phyloP scores from a whole-genome alignment of 176 grass and related monocot species.

The Lolium perenne region DNA sequence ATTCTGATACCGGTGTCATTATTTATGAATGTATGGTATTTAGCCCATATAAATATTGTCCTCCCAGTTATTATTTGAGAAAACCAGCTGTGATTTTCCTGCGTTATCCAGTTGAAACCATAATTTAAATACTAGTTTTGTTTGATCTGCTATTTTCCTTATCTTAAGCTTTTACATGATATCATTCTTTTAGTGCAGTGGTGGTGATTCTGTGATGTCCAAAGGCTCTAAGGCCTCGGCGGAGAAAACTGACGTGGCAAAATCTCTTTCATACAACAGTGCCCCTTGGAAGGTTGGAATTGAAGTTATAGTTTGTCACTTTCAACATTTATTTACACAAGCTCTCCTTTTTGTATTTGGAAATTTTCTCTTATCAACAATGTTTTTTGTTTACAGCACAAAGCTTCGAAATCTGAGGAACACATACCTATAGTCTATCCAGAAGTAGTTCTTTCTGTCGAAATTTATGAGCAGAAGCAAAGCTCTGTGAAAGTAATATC shows the following conservation, averaged over 20 bases:
- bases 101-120: conserved; percentile 28
- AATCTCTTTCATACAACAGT: conserved; percentile 69
- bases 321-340: conserved; percentile 35
- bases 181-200: conserved; percentile 62
- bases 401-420: conserved; percentile 60
- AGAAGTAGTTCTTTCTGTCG: conserved; percentile 81
- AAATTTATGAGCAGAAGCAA: conserved; percentile 76
- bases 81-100: not conserved
- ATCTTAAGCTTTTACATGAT: conserved; percentile 15
- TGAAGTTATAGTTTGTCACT: not conserved
- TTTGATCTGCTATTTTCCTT: conserved; percentile 25
- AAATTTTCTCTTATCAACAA: not conserved
- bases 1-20: not conserved
- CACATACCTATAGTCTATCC: conserved; percentile 66
- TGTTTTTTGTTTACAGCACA: conserved; percentile 51
- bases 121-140: not conserved
- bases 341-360: not conserved
- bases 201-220: conserved; percentile 46
- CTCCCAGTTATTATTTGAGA: conserved; percentile 4
- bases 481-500: conserved; percentile 49
- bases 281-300: conserved; percentile 65
- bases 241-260: conserved; percentile 69
- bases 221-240: conserved; percentile 51
- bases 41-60: not conserved
- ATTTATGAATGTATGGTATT: conserved; percentile 9